Base-by-base conservation (phyloP, 2,329 filamentous ascomycete genomes). In the Knoxdaviesia capensis region DNA sequence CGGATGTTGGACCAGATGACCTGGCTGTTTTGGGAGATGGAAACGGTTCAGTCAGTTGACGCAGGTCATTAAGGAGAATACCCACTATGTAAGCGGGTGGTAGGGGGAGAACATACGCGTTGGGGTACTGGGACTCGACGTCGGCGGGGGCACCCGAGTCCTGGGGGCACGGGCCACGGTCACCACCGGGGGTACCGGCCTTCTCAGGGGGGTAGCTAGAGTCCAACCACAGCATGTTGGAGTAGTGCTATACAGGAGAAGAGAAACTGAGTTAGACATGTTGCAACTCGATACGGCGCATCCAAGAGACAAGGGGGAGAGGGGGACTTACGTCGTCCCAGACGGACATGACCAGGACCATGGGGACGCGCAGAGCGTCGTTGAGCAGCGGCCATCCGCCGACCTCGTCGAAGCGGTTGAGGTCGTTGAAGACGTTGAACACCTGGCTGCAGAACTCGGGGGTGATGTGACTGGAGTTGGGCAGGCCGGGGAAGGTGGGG, bases 161-260 rank as follows among this genome's bases (percentile, higher is more conserved):
- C 20, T 46, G 41, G 31, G 51, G 42, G 42, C 53, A 54, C 40
- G 44, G 42, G 32, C 53, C 51, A 8, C 53, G 49, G 40, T 43
- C 49, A 31, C 45, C 46, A 28, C 53, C 52, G 29, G 51, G 50
- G 43, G 48, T 40, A 43, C 49, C 48, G 29, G 40, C 41, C 47
- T 51, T 49, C 44, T 50, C 52, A 10, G 46, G 48, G 31, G 77
- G 77, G 63, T 70, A 79, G 54, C 62, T 69, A 46, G 69, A 71
- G 63, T 84, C 79, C 51, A 85, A 69, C 80, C 80, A 84, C 52
- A 79, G 68, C 77, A 84, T 83, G 60, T 77, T 68, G 52, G 70
- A 60, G 45, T 69, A 58, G 58, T 80, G 69, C 48, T 49, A 31
- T 40, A 37, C 8, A 38, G 33, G 20, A 20, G 20, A 20, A 3